Percentiles rank a stretch among this genome's conserved stretches.
Evolutionary conservation across 257 asterid species (phyloP).

Genomic region (Lycium ferocissimum): DNA sequence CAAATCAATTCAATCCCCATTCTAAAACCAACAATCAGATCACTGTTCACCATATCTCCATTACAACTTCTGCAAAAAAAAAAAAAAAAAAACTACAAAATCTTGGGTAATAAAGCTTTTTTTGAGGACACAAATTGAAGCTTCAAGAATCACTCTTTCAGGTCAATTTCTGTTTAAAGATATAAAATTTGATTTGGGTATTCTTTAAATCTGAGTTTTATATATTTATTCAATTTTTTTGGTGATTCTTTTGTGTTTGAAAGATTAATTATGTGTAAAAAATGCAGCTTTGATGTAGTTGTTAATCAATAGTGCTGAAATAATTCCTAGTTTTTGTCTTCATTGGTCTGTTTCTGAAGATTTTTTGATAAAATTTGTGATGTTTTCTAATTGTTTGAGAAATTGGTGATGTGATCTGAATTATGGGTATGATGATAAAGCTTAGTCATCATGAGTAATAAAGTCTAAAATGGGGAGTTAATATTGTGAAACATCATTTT

Average conservation of each 20-base stretch:
- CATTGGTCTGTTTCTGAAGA: background rate
- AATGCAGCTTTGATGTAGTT: background rate
- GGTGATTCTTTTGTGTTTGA: background rate
- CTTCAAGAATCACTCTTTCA: slow-evolving; percentile 18
- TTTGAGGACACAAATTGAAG: background rate
- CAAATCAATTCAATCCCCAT: background rate
- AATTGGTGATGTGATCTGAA: background rate
- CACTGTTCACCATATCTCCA: background rate
- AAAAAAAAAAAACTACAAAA: background rate
- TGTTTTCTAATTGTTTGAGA: background rate
- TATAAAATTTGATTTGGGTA: background rate
- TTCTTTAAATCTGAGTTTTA: background rate
- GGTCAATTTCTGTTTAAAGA: slow-evolving; percentile 18
- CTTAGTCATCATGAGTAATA: no score
- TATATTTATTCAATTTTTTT: background rate
- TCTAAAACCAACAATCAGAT: background rate
- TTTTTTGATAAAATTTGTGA: no score
- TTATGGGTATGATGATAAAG: no score
- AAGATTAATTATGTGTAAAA: background rate
- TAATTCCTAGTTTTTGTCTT: slow-evolving; percentile 20
- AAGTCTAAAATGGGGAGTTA: no score
- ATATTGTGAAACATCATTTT: no score
- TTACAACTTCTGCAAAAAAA: background rate
- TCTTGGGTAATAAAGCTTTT: background rate
- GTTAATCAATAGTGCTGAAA: background rate